Evolutionary conservation across 768 basidiomycete genomes (phyloP).

Genomic region (Auricularia auricula-judae): DNA sequence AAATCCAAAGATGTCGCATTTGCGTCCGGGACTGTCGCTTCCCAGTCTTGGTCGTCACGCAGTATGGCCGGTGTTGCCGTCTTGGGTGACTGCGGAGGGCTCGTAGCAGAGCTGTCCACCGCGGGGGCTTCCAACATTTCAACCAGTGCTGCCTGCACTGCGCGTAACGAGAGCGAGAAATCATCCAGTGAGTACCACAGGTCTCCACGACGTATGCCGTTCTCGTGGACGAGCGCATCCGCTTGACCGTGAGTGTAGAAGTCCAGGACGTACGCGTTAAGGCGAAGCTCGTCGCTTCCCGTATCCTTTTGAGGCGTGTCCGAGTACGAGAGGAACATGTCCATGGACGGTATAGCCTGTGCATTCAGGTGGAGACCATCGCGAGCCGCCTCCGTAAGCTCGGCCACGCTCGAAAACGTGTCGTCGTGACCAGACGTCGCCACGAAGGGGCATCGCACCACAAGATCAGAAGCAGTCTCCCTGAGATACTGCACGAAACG

Average conservation of each 20-base stretch:
- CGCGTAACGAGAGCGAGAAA: conserved; percentile 39
- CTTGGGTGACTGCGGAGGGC: too few relatives aligned
- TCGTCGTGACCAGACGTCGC: conserved; percentile 60
- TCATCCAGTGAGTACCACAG: conserved; percentile 57
- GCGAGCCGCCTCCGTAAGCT: conserved; percentile 42
- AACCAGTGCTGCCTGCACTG: conserved; percentile 36
- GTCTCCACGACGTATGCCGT: conserved; percentile 50
- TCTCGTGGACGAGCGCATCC: conserved; percentile 32
- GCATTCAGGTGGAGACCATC: conserved; percentile 44
- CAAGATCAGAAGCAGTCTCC: conserved; percentile 24
- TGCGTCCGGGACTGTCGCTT: background rate
- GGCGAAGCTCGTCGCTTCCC: conserved; percentile 18
- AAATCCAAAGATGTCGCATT: background rate
- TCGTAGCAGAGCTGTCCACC: background rate
- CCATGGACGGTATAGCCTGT: conserved; percentile 49
- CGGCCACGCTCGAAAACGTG: conserved; percentile 35
- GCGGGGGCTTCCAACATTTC: background rate
- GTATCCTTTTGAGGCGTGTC: conserved; percentile 8
- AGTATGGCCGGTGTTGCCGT: conserved; percentile 14
- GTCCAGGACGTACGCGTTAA: conserved; percentile 60
- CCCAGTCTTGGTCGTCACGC: conserved; percentile 19
- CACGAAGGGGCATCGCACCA: conserved; percentile 49
- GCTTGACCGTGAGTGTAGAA: conserved; percentile 59
- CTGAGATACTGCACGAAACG: conserved; percentile 28
- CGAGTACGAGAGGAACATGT: background rate